phyloP scores from a whole-genome alignment of 306 rosid genomes.

The Dryas octopetala region DNA sequence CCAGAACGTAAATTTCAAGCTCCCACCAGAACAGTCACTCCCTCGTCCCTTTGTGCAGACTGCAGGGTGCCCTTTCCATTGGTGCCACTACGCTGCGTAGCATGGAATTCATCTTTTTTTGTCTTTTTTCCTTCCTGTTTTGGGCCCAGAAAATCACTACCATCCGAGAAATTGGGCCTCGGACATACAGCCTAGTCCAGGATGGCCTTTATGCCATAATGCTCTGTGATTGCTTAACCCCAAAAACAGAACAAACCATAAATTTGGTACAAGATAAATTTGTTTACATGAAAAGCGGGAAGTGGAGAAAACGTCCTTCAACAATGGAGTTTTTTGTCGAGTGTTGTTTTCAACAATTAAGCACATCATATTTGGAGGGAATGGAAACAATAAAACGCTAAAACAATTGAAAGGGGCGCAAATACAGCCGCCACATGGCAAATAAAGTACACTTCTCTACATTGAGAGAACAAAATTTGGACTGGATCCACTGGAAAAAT shows the following conservation, averaged over 20 bases:
- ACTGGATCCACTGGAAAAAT: slow-evolving; percentile 7
- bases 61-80: not conserved
- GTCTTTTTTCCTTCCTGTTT: too few species aligned
- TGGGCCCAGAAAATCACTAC: too few species aligned
- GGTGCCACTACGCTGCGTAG: too few species aligned
- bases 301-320: not conserved
- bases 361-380: slow-evolving; percentile 2
- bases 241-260: too few species aligned
- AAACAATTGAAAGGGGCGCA: slow-evolving; percentile 23
- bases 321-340: not conserved
- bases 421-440: slow-evolving; percentile 39
- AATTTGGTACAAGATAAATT: too few species aligned
- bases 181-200: too few species aligned
- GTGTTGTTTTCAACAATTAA: slow-evolving; percentile 4
- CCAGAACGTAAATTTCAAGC: not conserved
- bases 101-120: too few species aligned
- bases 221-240: too few species aligned
- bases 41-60: not conserved
- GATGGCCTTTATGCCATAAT: too few species aligned
- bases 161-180: too few species aligned
- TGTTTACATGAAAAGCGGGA: not conserved
- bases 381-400: not conserved
- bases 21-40: not conserved
- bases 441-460: slow-evolving; percentile 38
- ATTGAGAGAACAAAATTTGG: slow-evolving; percentile 51